Evolutionary conservation across 2,329 filamentous ascomycete genomes (phyloP).

Genomic region (Epichloe gansuensis): DNA sequence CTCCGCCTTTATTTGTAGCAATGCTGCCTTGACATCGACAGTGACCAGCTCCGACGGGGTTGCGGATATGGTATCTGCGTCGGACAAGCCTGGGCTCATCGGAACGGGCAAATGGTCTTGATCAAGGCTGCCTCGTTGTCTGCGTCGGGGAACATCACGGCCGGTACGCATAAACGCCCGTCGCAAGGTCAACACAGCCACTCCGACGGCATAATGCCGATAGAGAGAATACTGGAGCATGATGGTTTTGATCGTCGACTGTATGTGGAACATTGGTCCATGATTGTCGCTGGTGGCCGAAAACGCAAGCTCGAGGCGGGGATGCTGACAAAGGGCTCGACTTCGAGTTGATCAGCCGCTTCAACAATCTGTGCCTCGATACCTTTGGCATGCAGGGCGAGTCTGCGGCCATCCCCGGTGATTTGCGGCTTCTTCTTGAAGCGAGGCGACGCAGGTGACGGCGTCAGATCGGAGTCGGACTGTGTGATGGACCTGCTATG

Average conservation of each 20-base stretch:
- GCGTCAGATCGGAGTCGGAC: slow-evolving; percentile 50
- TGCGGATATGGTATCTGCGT: slow-evolving; percentile 22
- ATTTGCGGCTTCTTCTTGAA: slow-evolving; percentile 40
- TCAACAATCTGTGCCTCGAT: slow-evolving; percentile 89
- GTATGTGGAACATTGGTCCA: slow-evolving; percentile 78
- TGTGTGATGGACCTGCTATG: slow-evolving; percentile 60
- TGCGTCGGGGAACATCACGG: slow-evolving; percentile 25
- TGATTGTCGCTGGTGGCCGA: slow-evolving; percentile 77
- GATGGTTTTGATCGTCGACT: slow-evolving; percentile 67
- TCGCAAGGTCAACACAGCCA: slow-evolving; percentile 64
- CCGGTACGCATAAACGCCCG: slow-evolving; percentile 52
- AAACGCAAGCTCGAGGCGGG: slow-evolving; percentile 75
- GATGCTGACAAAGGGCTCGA: slow-evolving; percentile 74
- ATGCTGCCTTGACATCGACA: slow-evolving; percentile 66
- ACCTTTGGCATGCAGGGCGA: slow-evolving; percentile 70
- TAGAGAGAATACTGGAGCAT: slow-evolving; percentile 86
- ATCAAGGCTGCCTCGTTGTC: slow-evolving; percentile 18
- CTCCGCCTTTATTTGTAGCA: slow-evolving; percentile 78
- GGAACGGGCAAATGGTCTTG: slow-evolving; percentile 22
- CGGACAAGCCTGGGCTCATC: slow-evolving; percentile 14
- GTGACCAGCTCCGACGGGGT: slow-evolving; percentile 55
- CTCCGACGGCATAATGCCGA: slow-evolving; percentile 77
- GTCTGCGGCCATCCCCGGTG: slow-evolving; percentile 63
- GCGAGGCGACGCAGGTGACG: slow-evolving; percentile 25
- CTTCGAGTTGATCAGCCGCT: slow-evolving; percentile 69